A percentile compares a stretch with the other conserved stretches of the same genome.
These are phyloP conservation scores for Agaricus subrufescens DNA, from an alignment of 768 basidiomycete genomes.

Conservation along the genomic window DNA sequence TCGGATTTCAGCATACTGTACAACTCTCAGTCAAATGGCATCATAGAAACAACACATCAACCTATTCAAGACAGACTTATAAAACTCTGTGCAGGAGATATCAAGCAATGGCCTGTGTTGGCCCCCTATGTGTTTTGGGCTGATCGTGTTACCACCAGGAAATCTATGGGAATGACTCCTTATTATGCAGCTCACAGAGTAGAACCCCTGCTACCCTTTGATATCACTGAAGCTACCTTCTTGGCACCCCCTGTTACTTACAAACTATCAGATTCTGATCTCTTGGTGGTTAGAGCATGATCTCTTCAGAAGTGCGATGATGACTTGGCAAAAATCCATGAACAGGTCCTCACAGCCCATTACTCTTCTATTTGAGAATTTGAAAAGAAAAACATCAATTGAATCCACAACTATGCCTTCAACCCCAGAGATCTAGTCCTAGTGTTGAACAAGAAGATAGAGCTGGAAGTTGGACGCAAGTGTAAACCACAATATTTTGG, in stretches of 20 bases:
- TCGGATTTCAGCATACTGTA: slow-evolving; percentile 19
- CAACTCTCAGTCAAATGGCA: slow-evolving; percentile 24
- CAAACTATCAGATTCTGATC: slow-evolving; percentile 8
- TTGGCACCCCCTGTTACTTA: slow-evolving; percentile 2
- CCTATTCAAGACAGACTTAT: slow-evolving; percentile 18
- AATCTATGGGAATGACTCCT: slow-evolving; percentile 23
- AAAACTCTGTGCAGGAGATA: slow-evolving; percentile 20
- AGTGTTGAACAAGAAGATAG: slow-evolving; percentile 25
- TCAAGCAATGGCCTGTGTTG: slow-evolving; percentile 21
- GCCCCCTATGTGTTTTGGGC: slow-evolving; percentile 24
- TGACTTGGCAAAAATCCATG: slow-evolving; percentile 9
- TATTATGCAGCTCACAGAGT: slow-evolving; percentile 23
- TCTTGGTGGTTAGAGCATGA: slow-evolving; percentile 9
- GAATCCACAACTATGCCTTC: slow-evolving; percentile 23
- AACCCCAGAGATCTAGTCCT: slow-evolving; percentile 27
- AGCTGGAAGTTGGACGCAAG: slow-evolving; percentile 24
- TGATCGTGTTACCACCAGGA: slow-evolving; percentile 21
- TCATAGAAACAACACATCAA: slow-evolving; percentile 23
- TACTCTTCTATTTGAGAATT: slow-evolving; percentile 20
- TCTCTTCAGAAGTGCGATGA: slow-evolving; percentile 15
- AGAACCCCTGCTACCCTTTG: slow-evolving; percentile 22
- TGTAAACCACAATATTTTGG: slow-evolving; percentile 26
- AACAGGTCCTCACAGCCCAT: slow-evolving; percentile 8
- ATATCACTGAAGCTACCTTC: slow-evolving; percentile 18
- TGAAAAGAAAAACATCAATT: slow-evolving; percentile 14